Conservation (phyloP, 2,329 filamentous ascomycete species). For the Zymoseptoria pseudotritici region DNA sequence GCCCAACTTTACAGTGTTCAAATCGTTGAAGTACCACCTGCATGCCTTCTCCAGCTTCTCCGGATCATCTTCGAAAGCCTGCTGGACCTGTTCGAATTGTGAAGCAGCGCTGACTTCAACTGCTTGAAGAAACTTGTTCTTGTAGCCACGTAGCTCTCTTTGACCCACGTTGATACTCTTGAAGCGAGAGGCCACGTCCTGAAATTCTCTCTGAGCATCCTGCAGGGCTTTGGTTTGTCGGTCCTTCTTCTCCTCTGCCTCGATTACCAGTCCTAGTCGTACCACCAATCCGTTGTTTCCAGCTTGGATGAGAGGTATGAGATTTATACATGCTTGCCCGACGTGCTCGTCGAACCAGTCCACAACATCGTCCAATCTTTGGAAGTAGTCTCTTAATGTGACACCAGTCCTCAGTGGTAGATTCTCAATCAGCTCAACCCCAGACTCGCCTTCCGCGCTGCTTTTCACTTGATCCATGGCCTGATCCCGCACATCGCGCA, state of each 20-base stretch:
- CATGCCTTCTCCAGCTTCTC: constrained; percentile 76
- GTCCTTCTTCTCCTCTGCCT: constrained; percentile 95
- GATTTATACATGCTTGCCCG: constrained; percentile 76
- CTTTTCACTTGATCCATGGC: constrained; percentile 88
- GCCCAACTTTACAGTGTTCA: constrained; percentile 87
- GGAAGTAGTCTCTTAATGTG: constrained; percentile 86
- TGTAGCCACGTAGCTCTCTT: constrained; percentile 88
- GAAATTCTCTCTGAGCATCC: constrained; percentile 90
- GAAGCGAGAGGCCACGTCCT: constrained; percentile 86
- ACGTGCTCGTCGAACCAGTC: constrained; percentile 96
- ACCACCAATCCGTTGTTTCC: constrained; percentile 88
- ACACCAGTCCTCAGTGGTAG: constrained; percentile 54
- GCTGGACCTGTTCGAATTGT: constrained; percentile 64
- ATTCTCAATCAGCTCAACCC: constrained; percentile 84
- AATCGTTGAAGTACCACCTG: constrained; percentile 96
- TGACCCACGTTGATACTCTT: constrained; percentile 84
- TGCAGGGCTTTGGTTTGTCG: constrained; percentile 83
- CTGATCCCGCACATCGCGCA: constrained; percentile 91
- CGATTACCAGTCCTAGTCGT: constrained; percentile 81
- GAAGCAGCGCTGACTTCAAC: constrained; percentile 66
- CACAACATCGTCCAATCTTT: constrained; percentile 75
- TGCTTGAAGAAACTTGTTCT: constrained; percentile 83
- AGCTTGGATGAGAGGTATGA: constrained; percentile 77
- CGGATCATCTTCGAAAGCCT: constrained; percentile 76
- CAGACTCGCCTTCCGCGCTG: constrained; percentile 73